These are phyloP conservation scores for Claviceps humidiphila DNA, from an alignment of 2,329 filamentous ascomycete genomes.

Conservation along the genomic window DNA sequence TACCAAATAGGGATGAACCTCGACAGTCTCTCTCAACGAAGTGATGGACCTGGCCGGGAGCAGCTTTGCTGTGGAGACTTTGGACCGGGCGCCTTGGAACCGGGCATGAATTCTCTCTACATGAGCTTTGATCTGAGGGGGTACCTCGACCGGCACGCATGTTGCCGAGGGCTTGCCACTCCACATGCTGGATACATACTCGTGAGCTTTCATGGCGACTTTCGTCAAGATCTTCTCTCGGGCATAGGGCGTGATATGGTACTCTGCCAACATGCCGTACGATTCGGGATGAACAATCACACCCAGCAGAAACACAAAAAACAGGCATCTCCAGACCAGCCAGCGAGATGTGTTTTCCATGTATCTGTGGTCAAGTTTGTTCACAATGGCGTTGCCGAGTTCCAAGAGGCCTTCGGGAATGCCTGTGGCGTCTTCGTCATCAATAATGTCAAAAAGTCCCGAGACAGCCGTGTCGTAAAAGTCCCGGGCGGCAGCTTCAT, in stretches of 20 bases:
- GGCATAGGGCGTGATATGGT: conserved; percentile 84
- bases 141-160: conserved; percentile 30
- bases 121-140: conserved; percentile 50
- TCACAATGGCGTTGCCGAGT: conserved; percentile 71
- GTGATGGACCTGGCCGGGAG: conserved; percentile 60
- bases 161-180: conserved; percentile 50
- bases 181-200: conserved; percentile 68
- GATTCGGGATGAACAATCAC: conserved; percentile 83
- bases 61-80: conserved; percentile 41
- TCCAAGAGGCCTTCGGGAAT: conserved; percentile 78
- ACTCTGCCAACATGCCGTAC: conserved; percentile 66
- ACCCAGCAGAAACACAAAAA: conserved; percentile 72
- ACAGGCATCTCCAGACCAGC: conserved; percentile 84
- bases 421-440: conserved; percentile 70
- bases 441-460: conserved; percentile 72
- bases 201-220: conserved; percentile 67
- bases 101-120: conserved; percentile 58
- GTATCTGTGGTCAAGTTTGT: conserved; percentile 58
- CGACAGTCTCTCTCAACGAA: conserved; percentile 60
- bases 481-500: conserved; percentile 70
- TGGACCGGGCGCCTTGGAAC: conserved; percentile 42
- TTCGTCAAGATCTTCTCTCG: conserved; percentile 70
- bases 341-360: conserved; percentile 67
- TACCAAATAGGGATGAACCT: conserved; percentile 69
- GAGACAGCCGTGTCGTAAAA: conserved; percentile 78